Percentiles rank a stretch among this genome's conserved stretches.
phyloP scores from a whole-genome alignment of 257 asterid species.

The Fraxinus quadrangulata region DNA sequence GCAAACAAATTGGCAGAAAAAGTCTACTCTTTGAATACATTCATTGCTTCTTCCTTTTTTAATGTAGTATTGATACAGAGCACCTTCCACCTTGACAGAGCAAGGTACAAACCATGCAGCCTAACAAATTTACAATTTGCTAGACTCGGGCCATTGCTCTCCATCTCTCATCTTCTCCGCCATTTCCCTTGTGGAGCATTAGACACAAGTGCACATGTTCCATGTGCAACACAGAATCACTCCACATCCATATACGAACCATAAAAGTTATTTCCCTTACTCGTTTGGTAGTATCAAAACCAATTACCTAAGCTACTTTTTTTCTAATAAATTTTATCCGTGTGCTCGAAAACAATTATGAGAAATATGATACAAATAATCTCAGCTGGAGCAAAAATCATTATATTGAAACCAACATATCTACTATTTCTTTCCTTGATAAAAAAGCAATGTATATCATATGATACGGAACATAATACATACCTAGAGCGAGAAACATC shows the following conservation, averaged over 20 bases:
- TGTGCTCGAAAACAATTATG: neutral
- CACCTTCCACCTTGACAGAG: neutral
- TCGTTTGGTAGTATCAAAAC: neutral
- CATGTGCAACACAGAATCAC: neutral
- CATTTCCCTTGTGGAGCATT: neutral
- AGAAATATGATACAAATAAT: neutral
- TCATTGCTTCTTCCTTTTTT: too few species aligned
- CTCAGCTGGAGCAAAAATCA: neutral
- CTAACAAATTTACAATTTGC: neutral
- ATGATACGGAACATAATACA: neutral
- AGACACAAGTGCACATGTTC: neutral
- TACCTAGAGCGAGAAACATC: slow-evolving; percentile 92
- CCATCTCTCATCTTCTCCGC: neutral
- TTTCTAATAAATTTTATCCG: neutral
- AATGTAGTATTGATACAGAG: too few species aligned
- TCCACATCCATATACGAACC: neutral
- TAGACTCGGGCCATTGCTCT: neutral
- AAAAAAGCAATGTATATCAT: neutral
- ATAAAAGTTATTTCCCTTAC: neutral
- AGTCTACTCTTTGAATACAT: neutral
- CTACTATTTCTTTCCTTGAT: neutral
- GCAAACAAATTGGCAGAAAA: neutral
- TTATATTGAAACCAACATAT: neutral
- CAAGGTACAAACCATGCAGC: neutral
- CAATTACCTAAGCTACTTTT: neutral